Percentiles rank a stretch among this genome's conserved stretches.
Evolutionary conservation across 2,329 filamentous ascomycete genomes (phyloP).

Genomic region (Trichoderma aggressivum): DNA sequence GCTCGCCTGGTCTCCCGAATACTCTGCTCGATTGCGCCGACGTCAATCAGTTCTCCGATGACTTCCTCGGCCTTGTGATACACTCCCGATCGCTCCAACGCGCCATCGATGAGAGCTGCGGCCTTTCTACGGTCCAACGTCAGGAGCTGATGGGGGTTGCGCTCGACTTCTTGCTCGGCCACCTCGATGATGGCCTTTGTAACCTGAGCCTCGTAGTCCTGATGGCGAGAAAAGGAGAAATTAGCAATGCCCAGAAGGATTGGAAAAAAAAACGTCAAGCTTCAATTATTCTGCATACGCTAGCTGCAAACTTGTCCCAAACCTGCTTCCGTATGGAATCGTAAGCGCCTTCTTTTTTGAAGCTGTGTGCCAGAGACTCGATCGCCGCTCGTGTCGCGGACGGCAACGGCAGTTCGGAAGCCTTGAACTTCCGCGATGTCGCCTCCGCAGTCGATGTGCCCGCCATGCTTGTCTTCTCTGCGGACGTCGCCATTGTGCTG

Average conservation of each 20-base stretch:
- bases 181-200: slow-evolving; percentile 65
- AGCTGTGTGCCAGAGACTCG: slow-evolving; percentile 71
- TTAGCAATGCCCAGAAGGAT: not conserved
- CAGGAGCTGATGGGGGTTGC: slow-evolving; percentile 67
- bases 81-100: slow-evolving; percentile 70
- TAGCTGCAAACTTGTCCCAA: slow-evolving; percentile 70
- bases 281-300: slow-evolving; percentile 46
- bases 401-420: slow-evolving; percentile 70
- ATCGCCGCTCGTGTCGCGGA: slow-evolving; percentile 71
- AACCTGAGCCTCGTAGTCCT: slow-evolving; percentile 69
- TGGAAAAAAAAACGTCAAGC: not conserved
- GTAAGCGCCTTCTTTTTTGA: slow-evolving; percentile 84
- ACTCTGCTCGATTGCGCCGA: slow-evolving; percentile 62
- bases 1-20: slow-evolving; percentile 65
- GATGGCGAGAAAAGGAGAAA: not conserved
- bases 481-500: slow-evolving; percentile 27
- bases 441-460: slow-evolving; percentile 19
- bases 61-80: slow-evolving; percentile 69
- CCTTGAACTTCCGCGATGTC: slow-evolving; percentile 57
- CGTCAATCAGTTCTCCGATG: slow-evolving; percentile 65
- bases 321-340: slow-evolving; percentile 73
- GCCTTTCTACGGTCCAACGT: slow-evolving; percentile 72
- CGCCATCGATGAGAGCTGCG: slow-evolving; percentile 72
- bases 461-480: slow-evolving; percentile 25
- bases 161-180: slow-evolving; percentile 70